Evolutionary conservation across 345 rosid genomes (phyloP).

Genomic region (Excoecaria agallocha): DNA sequence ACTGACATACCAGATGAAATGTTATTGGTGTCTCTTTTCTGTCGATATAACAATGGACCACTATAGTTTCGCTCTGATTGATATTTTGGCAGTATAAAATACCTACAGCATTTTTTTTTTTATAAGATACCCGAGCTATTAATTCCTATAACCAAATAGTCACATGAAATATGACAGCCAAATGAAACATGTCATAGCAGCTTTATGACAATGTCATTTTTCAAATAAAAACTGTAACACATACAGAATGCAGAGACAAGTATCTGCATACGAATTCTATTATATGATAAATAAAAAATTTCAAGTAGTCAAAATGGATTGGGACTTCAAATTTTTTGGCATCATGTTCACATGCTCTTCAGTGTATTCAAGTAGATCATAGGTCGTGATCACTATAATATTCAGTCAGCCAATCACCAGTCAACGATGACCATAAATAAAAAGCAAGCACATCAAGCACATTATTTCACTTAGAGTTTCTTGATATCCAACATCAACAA

Average conservation of each 20-base stretch:
- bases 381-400: neutral
- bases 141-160: constrained; percentile 13
- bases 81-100: constrained; percentile 52
- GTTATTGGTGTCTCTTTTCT: constrained; percentile 63
- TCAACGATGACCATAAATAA: neutral
- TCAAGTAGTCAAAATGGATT: neutral
- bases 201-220: neutral
- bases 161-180: constrained; percentile 18
- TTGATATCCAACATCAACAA: neutral
- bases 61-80: constrained; percentile 67
- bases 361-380: neutral
- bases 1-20: constrained; percentile 43
- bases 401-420: neutral
- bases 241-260: neutral
- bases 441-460: constrained; percentile 3
- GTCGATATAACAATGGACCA: constrained; percentile 63
- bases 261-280: neutral
- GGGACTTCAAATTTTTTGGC: neutral
- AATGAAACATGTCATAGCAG: neutral
- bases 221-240: neutral
- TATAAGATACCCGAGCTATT: constrained; percentile 23
- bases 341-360: neutral
- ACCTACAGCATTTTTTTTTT: constrained; percentile 48
- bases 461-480: neutral
- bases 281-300: neutral